Percentiles rank a stretch among this genome's conserved stretches.
Conservation (phyloP, 2,329 filamentous ascomycete species). For the Cytospora piceae region DNA sequence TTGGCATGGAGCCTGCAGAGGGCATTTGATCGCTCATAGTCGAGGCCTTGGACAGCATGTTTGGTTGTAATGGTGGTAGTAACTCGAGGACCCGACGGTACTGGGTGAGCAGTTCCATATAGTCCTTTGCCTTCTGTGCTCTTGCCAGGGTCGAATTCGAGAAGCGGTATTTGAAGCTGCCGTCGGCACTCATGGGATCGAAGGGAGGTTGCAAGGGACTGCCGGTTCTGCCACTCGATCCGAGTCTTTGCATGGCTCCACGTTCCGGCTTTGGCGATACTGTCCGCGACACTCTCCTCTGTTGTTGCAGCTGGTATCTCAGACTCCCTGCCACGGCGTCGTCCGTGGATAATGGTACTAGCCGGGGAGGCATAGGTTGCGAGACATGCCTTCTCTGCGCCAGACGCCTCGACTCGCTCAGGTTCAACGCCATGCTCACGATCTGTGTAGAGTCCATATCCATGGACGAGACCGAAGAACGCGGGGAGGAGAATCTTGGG, state of each 20-base stretch:
- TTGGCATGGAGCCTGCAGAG: conserved; percentile 43
- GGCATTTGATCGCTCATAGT: conserved; percentile 46
- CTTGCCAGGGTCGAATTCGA: conserved; percentile 80
- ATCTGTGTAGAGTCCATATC: conserved; percentile 86
- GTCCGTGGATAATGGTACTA: conserved; percentile 55
- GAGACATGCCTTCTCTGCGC: conserved; percentile 62
- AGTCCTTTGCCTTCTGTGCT: conserved; percentile 80
- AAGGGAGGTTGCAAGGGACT: conserved; percentile 54
- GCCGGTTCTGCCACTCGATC: conserved; percentile 45
- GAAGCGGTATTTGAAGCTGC: conserved; percentile 65
- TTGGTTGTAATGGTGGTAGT: conserved; percentile 71
- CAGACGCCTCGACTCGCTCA: conserved; percentile 78
- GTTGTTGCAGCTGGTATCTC: conserved; percentile 72
- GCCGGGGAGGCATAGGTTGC: conserved; percentile 54
- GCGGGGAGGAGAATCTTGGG: conserved; percentile 35
- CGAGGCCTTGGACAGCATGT: conserved; percentile 40
- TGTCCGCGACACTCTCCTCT: conserved; percentile 64
- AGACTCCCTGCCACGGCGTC: conserved; percentile 61
- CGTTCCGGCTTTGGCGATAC: conserved; percentile 61
- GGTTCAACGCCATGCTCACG: conserved; percentile 85
- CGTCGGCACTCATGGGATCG: conserved; percentile 47
- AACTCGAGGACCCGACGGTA: conserved; percentile 80
- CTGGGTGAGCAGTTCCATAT: conserved; percentile 84
- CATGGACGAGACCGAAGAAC: conserved; percentile 42
- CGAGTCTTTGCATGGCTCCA: conserved; percentile 45